These are phyloP conservation scores for Rhypophila decipiens DNA, from an alignment of 495 filamentous ascomycete genomes.

Conservation along the genomic window DNA sequence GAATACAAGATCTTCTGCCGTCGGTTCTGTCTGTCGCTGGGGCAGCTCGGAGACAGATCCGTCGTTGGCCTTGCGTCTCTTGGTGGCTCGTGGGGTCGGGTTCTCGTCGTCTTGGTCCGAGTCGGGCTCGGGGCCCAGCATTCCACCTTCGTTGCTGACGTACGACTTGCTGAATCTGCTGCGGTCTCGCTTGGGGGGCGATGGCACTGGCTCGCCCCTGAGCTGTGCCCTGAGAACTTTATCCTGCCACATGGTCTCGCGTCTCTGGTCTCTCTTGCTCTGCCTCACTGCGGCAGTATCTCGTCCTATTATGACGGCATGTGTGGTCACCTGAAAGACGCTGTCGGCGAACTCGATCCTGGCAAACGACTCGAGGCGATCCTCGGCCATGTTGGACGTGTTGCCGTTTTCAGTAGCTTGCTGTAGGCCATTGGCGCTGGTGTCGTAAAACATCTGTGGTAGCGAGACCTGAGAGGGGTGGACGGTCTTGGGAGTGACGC, in stretches of 20 bases:
- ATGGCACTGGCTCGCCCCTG: conserved; percentile 33
- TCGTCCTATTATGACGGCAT: conserved; percentile 44
- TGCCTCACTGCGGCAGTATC: conserved; percentile 40
- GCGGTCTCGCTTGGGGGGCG: conserved; percentile 30
- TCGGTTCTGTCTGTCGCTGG: conserved; percentile 6
- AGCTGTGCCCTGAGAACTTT: conserved; percentile 29
- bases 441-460: conserved; percentile 4
- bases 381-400: conserved; percentile 18
- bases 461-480: conserved; percentile 25
- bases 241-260: conserved; percentile 29
- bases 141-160: conserved; percentile 46
- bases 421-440: conserved; percentile 7
- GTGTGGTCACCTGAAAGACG: conserved; percentile 47
- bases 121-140: conserved; percentile 46
- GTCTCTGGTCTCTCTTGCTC: conserved; percentile 36
- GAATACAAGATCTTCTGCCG: conserved; percentile 22
- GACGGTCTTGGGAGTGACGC: conserved; percentile 20
- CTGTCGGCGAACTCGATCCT: conserved; percentile 47
- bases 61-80: conserved; percentile 30
- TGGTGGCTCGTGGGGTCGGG: conserved; percentile 29
- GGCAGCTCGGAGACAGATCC: conserved; percentile 17
- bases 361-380: conserved; percentile 44
- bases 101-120: conserved; percentile 37
- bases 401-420: conserved; percentile 15
- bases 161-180: conserved; percentile 47